A percentile compares a stretch with the other conserved stretches of the same genome.
Evolutionary conservation across 2,329 filamentous ascomycete genomes (phyloP).

Genomic region (Penicillium aurantiogriseum): DNA sequence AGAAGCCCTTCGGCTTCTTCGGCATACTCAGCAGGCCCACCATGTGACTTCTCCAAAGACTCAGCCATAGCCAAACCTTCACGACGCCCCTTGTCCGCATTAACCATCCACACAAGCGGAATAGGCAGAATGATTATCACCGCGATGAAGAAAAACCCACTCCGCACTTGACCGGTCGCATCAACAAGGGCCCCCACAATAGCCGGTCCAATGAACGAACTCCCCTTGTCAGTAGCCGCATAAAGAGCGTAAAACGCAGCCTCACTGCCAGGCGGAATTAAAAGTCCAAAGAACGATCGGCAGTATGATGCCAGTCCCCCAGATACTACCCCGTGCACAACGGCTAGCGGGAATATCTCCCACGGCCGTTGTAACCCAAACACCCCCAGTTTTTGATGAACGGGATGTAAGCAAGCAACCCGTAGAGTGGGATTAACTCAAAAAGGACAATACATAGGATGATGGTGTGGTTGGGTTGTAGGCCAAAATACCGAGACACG

Average conservation of each 20-base stretch:
- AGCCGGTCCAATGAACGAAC: constrained; percentile 82
- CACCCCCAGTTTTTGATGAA: constrained; percentile 67
- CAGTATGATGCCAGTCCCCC: constrained; percentile 85
- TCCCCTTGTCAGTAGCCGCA: constrained; percentile 92
- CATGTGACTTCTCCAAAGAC: constrained; percentile 20
- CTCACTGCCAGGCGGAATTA: constrained; percentile 86
- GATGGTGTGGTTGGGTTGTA: constrained; percentile 79
- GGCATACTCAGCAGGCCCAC: constrained; percentile 9
- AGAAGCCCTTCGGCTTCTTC: constrained; percentile 34
- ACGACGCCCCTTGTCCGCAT: constrained; percentile 38
- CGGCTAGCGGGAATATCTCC: constrained; percentile 89
- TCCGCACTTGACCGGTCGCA: constrained; percentile 68
- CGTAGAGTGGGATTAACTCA: constrained; percentile 87
- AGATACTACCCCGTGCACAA: constrained; percentile 82
- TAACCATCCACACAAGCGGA: constrained; percentile 73
- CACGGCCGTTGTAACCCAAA: constrained; percentile 80
- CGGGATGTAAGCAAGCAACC: constrained; percentile 78
- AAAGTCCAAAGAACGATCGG: constrained; percentile 78
- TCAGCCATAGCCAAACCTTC: constrained; percentile 36
- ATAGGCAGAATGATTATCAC: constrained; percentile 76
- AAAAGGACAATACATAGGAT: constrained; percentile 83
- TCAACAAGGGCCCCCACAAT: constrained; percentile 89
- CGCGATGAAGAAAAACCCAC: constrained; percentile 86
- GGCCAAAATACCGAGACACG: constrained; percentile 64
- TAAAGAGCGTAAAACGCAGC: constrained; percentile 92